Percentiles rank a stretch among this genome's conserved stretches.
Conservation (phyloP, 2,329 filamentous ascomycete species). For the Pseudopyrenochaeta lycopersici region DNA sequence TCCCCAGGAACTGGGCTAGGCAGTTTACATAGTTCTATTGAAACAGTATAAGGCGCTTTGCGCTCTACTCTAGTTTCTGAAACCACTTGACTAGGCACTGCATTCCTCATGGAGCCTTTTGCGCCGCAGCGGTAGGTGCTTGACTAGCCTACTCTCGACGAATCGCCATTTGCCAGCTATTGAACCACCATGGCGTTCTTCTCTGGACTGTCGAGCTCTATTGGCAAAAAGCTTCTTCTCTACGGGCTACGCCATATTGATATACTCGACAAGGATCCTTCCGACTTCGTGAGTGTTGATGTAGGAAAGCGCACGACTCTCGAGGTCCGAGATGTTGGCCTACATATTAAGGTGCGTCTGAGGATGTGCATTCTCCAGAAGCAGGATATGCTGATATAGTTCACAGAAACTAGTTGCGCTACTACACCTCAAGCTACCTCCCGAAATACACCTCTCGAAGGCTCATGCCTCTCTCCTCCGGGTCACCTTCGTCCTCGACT, state of each 20-base stretch:
- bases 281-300: conserved; percentile 87
- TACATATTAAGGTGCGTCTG: conserved; percentile 75
- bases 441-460: conserved; percentile 73
- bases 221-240: conserved; percentile 88
- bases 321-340: conserved; percentile 85
- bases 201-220: conserved; percentile 73
- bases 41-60: conserved; percentile 4
- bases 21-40: conserved; percentile 8
- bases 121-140: conserved; percentile 38
- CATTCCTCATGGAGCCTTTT: conserved; percentile 39
- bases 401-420: conserved; percentile 80
- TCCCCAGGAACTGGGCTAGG: conserved; percentile 4
- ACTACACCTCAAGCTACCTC: conserved; percentile 71
- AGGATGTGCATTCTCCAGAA: not conserved
- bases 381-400: conserved; percentile 20
- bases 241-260: conserved; percentile 86
- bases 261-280: conserved; percentile 84
- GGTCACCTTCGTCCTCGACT: conserved; percentile 85
- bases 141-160: conserved; percentile 29
- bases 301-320: conserved; percentile 83
- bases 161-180: conserved; percentile 13
- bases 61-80: conserved; percentile 6
- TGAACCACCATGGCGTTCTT: conserved; percentile 67
- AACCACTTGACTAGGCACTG: conserved; percentile 10
- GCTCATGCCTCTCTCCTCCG: conserved; percentile 80